Evolutionary conservation across 2,329 filamentous ascomycete genomes (phyloP).

Genomic region (Venturia carpophila): DNA sequence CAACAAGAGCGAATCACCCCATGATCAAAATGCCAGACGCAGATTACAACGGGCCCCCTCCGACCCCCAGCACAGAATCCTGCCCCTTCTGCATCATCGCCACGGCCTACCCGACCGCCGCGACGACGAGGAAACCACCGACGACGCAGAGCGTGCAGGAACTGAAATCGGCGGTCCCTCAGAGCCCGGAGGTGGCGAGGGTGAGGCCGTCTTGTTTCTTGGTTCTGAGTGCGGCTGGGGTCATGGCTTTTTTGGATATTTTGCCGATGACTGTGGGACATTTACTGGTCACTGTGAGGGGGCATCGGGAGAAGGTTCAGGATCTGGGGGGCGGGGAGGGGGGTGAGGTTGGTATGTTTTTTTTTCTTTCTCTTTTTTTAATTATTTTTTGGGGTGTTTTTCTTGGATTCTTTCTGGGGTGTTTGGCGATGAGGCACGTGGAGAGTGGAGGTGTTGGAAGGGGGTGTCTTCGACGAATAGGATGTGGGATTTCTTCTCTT

Average conservation of each 20-base stretch:
- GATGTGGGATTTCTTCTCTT: background rate
- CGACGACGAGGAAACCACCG: conserved; percentile 23
- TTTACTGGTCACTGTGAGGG: conserved; percentile 69
- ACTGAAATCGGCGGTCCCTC: conserved; percentile 14
- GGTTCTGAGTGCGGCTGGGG: conserved; percentile 66
- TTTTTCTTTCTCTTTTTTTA: background rate
- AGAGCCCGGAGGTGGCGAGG: conserved; percentile 25
- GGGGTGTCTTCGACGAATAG: too few species aligned
- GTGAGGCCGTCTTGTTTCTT: conserved; percentile 44
- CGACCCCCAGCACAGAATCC: background rate
- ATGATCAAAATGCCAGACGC: conserved; percentile 11
- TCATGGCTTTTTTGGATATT: conserved; percentile 89
- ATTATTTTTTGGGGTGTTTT: background rate
- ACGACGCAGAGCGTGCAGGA: background rate
- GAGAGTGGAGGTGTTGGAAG: too few species aligned
- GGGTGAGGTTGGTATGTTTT: conserved; percentile 16
- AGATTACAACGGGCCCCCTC: background rate
- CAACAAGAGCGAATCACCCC: too few species aligned
- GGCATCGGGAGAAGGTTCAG: conserved; percentile 69
- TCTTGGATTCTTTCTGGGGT: background rate
- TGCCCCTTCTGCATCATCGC: conserved; percentile 56
- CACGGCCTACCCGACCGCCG: conserved; percentile 37
- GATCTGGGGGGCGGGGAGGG: conserved; percentile 57
- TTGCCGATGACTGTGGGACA: conserved; percentile 79
- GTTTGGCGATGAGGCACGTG: background rate